Evolutionary conservation across 2,329 filamentous ascomycete genomes (phyloP).

Genomic region (Alternaria longipes): DNA sequence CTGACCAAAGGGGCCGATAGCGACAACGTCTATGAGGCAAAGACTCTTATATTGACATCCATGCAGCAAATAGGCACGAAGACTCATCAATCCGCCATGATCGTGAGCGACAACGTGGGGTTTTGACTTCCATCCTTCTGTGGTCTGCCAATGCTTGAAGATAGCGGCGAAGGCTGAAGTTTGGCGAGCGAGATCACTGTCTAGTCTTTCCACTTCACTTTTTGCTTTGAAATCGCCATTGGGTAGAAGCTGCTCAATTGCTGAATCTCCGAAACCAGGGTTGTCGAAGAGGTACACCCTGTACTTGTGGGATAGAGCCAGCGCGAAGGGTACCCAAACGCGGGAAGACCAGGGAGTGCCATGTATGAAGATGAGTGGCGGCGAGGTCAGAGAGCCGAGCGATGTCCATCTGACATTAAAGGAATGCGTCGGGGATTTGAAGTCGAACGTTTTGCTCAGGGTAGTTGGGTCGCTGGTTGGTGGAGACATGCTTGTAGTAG

Average conservation of each 20-base stretch:
- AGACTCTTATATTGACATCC: conserved; percentile 27
- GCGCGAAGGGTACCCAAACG: conserved; percentile 28
- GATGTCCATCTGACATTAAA: conserved; percentile 27
- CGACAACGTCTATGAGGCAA: conserved; percentile 31
- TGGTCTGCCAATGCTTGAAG: conserved; percentile 24
- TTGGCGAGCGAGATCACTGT: conserved; percentile 29
- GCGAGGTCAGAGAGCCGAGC: conserved; percentile 15
- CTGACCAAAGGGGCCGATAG: conserved; percentile 33
- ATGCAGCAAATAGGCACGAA: conserved; percentile 29
- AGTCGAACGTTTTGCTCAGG: conserved; percentile 12
- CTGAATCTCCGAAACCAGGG: conserved; percentile 32
- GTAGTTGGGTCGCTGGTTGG: neutral
- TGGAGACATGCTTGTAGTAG: neutral
- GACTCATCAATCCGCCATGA: conserved; percentile 32
- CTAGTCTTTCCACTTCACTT: conserved; percentile 16
- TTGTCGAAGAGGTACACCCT: conserved; percentile 35
- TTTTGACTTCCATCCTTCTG: conserved; percentile 9
- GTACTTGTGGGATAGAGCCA: conserved; percentile 22
- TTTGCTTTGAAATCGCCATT: neutral
- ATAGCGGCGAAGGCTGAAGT: conserved; percentile 27
- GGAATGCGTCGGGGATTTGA: conserved; percentile 22
- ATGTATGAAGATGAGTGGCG: conserved; percentile 31
- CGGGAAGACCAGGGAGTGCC: conserved; percentile 37
- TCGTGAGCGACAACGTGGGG: conserved; percentile 34
- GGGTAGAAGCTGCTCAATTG: conserved; percentile 13